phyloP scores from a whole-genome alignment of 768 basidiomycete genomes.

The Rhizopogon vulgaris region DNA sequence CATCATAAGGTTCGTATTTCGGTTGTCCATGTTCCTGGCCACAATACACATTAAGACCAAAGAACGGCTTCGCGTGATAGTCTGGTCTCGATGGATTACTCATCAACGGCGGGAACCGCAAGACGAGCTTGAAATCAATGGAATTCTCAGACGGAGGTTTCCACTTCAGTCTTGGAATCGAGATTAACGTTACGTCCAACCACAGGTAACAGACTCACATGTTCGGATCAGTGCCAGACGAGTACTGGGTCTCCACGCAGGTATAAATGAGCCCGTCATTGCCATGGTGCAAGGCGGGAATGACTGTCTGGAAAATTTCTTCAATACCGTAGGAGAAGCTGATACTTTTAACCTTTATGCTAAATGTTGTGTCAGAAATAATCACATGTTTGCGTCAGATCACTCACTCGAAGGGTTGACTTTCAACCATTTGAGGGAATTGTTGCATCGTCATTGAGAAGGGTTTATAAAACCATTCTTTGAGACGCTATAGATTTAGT shows the following conservation, averaged over 20 bases:
- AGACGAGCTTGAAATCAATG: slow-evolving; percentile 91
- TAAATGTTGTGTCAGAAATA: slow-evolving; percentile 24
- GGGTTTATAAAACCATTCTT: slow-evolving; percentile 78
- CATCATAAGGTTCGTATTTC: slow-evolving; percentile 81
- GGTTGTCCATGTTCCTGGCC: slow-evolving; percentile 53
- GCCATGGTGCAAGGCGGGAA: slow-evolving; percentile 82
- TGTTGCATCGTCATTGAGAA: slow-evolving; percentile 64
- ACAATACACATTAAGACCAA: slow-evolving; percentile 76
- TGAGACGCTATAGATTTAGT: slow-evolving; percentile 38
- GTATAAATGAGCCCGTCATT: slow-evolving; percentile 98
- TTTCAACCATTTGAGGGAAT: slow-evolving; percentile 57
- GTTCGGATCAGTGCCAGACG: slow-evolving; percentile 75
- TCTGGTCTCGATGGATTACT: slow-evolving; percentile 60
- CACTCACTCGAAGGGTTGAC: slow-evolving; percentile 80
- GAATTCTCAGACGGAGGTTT: slow-evolving; percentile 98
- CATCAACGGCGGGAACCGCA: slow-evolving; percentile 78
- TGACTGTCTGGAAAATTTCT: slow-evolving; percentile 77
- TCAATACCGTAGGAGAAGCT: slow-evolving; percentile 83
- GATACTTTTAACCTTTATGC: slow-evolving; percentile 85
- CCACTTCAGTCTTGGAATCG: slow-evolving; percentile 79
- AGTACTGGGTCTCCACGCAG: slow-evolving; percentile 77
- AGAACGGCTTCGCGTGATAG: slow-evolving; percentile 78
- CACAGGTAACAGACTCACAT: slow-evolving; percentile 50
- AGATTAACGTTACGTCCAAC: slow-evolving; percentile 3
- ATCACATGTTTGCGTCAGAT: not conserved